These are phyloP conservation scores for Cytospora chrysosperma DNA, from an alignment of 2,329 filamentous ascomycete genomes.

Conservation along the genomic window DNA sequence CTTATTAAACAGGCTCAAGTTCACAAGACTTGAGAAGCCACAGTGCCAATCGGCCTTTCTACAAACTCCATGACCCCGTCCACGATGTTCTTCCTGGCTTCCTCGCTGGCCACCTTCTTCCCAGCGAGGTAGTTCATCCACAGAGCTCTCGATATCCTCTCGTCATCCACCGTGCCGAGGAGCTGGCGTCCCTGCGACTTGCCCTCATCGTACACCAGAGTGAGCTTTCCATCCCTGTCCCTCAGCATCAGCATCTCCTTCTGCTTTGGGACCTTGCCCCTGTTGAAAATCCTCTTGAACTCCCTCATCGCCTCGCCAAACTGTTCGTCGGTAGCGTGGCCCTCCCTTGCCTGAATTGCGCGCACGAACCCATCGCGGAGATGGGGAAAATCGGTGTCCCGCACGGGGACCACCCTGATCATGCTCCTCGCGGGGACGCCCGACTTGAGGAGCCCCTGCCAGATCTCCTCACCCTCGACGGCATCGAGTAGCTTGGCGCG, in stretches of 20 bases:
- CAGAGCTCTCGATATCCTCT: conserved; percentile 74
- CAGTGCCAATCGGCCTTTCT: conserved; percentile 81
- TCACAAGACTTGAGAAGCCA: conserved; percentile 71
- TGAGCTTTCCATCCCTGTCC: conserved; percentile 62
- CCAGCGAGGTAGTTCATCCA: conserved; percentile 92
- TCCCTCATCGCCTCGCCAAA: conserved; percentile 74
- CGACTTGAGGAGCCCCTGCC: conserved; percentile 67
- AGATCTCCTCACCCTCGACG: conserved; percentile 66
- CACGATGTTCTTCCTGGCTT: conserved; percentile 76
- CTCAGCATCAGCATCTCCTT: conserved; percentile 74
- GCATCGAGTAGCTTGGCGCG: conserved; percentile 69
- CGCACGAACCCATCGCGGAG: conserved; percentile 88
- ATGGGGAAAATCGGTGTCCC: conserved; percentile 92
- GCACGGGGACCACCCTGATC: conserved; percentile 83
- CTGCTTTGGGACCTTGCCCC: conserved; percentile 76
- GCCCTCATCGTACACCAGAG: conserved; percentile 64
- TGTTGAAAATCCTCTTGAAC: conserved; percentile 80
- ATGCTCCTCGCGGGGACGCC: conserved; percentile 68
- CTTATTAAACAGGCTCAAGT: conserved; percentile 2
- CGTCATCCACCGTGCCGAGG: conserved; percentile 73
- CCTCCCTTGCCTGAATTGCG: conserved; percentile 70
- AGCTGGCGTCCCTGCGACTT: conserved; percentile 46
- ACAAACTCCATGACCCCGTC: conserved; percentile 87
- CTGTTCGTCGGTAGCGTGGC: conserved; percentile 64
- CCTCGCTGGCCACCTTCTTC: conserved; percentile 81